Evolutionary conservation across 345 rosid genomes (phyloP).

Genomic region (Melaleuca quinquenervia): DNA sequence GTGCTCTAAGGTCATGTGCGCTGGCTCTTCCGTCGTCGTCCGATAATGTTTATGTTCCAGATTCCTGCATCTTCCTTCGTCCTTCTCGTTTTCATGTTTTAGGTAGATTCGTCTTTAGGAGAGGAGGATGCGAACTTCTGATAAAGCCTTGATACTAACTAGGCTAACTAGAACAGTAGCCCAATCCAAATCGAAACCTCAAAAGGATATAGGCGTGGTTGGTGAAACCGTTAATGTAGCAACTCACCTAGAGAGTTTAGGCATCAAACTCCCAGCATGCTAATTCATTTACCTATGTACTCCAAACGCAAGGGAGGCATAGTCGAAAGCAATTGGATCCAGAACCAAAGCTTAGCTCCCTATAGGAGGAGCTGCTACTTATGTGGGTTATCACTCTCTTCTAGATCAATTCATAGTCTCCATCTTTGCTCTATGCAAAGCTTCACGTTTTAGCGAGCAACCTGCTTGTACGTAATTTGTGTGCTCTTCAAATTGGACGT

Average conservation of each 20-base stretch:
- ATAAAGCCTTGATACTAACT: not conserved
- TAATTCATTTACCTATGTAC: not conserved
- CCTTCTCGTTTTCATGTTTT: not conserved
- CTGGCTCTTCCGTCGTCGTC: not conserved
- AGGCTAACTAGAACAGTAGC: not conserved
- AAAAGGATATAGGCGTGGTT: not conserved
- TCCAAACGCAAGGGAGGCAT: not conserved
- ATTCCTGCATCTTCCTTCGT: not conserved
- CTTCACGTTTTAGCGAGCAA: not conserved
- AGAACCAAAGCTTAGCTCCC: not conserved
- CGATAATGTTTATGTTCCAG: not conserved
- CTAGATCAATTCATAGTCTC: not conserved
- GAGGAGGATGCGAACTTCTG: not conserved
- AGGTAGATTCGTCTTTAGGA: not conserved
- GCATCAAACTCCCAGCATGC: not conserved
- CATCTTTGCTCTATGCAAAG: not conserved
- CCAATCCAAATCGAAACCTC: not conserved
- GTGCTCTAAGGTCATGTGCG: not conserved
- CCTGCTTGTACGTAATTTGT: not conserved
- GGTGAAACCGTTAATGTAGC: not conserved
- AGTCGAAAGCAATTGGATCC: not conserved
- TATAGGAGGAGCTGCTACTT: not conserved
- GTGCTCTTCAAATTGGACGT: not conserved
- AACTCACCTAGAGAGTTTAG: not conserved
- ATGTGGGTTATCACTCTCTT: not conserved